Evolutionary conservation across 106 monocot genomes (phyloP).

Genomic region (Phalaenopsis equestris): DNA sequence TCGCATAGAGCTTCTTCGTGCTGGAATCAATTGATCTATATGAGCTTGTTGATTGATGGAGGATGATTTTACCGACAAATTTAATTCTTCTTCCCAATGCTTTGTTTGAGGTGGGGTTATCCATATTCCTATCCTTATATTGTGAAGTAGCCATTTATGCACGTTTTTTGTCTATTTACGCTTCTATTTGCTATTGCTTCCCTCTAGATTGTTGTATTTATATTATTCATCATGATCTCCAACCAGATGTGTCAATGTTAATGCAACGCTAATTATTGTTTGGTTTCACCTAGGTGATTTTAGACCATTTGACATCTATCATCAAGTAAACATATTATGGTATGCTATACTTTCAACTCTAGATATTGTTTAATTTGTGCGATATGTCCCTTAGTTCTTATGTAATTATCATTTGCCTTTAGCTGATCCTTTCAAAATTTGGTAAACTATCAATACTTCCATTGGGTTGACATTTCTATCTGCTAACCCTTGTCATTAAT

Average conservation of each 20-base stretch:
- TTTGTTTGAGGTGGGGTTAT: neutral
- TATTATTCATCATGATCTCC: neutral
- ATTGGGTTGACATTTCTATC: neutral
- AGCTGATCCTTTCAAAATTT: neutral
- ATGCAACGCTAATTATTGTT: conserved; percentile 8
- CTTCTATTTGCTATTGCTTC: neutral
- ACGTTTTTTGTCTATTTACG: neutral
- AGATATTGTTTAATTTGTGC: conserved; percentile 5
- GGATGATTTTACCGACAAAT: too few species aligned
- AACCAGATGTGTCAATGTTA: neutral
- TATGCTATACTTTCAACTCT: conserved; percentile 20
- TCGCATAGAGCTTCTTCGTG: too few species aligned
- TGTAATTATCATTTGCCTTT: neutral
- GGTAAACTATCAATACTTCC: neutral
- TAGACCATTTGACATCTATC: conserved; percentile 97
- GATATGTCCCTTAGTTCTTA: neutral
- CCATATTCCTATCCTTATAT: neutral
- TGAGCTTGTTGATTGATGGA: too few species aligned
- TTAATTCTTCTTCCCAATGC: neutral
- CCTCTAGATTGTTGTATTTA: neutral
- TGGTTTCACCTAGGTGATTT: conserved; percentile 45
- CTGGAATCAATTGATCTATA: too few species aligned
- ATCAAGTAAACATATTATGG: conserved; percentile 94
- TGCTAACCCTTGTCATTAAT: too few species aligned
- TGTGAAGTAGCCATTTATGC: neutral